Evolutionary conservation across 352 stramenopile genomes (phyloP).

Genomic region (Phytophthora colocasiae): DNA sequence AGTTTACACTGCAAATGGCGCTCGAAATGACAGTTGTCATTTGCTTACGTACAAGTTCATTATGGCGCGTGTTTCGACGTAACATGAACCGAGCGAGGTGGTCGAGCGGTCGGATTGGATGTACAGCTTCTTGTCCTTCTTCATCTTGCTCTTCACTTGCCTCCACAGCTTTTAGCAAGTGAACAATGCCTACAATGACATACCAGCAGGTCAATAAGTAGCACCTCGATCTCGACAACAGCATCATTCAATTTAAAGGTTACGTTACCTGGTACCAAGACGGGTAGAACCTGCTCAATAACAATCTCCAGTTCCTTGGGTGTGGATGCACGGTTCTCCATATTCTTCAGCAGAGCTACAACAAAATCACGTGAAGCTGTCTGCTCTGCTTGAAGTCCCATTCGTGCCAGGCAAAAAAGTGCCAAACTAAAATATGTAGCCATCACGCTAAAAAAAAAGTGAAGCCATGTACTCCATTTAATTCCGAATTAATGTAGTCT

Average conservation of each 20-base stretch:
- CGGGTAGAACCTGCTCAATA: conserved; percentile 61
- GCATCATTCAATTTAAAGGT: not conserved
- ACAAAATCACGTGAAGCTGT: conserved; percentile 51
- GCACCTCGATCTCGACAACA: not conserved
- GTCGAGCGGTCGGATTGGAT: conserved; percentile 63
- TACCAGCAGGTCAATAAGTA: not conserved
- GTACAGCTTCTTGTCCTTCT: conserved; percentile 44
- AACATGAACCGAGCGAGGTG: conserved; percentile 74
- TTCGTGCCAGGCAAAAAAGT: no score
- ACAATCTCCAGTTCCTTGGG: conserved; percentile 56
- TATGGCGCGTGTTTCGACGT: conserved; percentile 68
- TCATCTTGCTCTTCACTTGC: conserved; percentile 47
- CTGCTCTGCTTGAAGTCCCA: conserved; percentile 41
- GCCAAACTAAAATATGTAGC: no score
- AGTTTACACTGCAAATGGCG: no score
- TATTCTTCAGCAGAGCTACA: conserved; percentile 40
- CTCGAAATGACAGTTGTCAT: not conserved
- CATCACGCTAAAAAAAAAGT: not conserved
- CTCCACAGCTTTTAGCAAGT: conserved; percentile 61
- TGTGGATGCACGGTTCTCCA: conserved; percentile 38
- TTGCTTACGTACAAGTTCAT: conserved; percentile 46
- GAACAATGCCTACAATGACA: conserved; percentile 45
- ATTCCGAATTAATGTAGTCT: conserved; percentile 2
- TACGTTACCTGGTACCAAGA: conserved; percentile 58
- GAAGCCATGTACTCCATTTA: not conserved